Conservation (phyloP, 1,139 yeast species). For the Yamadazyma mexicana region DNA sequence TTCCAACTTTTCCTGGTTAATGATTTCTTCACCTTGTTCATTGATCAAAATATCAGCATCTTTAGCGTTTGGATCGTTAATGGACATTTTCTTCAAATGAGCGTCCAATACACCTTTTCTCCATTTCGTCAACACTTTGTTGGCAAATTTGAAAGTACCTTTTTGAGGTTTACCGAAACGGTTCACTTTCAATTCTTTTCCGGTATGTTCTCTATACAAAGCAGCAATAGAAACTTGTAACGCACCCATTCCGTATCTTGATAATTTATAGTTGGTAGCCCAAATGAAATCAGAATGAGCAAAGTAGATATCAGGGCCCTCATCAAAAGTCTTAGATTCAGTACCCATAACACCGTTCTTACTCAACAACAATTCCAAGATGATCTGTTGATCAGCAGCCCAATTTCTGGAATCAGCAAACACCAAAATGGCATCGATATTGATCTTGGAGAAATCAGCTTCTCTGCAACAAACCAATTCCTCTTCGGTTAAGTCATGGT, state of each 20-base stretch:
- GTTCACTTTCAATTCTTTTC: slow-evolving; percentile 71
- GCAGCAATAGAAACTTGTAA: slow-evolving; percentile 84
- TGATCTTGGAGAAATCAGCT: slow-evolving; percentile 62
- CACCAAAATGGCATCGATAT: slow-evolving; percentile 71
- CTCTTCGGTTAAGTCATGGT: slow-evolving; percentile 72
- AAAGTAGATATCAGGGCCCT: slow-evolving; percentile 80
- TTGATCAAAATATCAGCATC: slow-evolving; percentile 49
- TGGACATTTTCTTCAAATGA: slow-evolving; percentile 58
- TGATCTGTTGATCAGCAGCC: slow-evolving; percentile 90
- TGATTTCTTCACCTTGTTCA: slow-evolving; percentile 50
- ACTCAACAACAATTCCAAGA: slow-evolving; percentile 71
- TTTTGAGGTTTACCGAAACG: slow-evolving; percentile 85
- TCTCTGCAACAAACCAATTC: slow-evolving; percentile 56
- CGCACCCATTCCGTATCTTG: slow-evolving; percentile 90
- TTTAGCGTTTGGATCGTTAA: slow-evolving; percentile 45
- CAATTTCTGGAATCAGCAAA: slow-evolving; percentile 85
- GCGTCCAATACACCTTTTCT: slow-evolving; percentile 75
- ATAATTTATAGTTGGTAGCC: slow-evolving; percentile 80
- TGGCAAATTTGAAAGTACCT: slow-evolving; percentile 79
- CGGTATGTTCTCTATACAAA: slow-evolving; percentile 76
- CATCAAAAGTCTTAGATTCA: slow-evolving; percentile 61
- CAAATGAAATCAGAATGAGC: slow-evolving; percentile 88
- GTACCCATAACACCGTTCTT: slow-evolving; percentile 84
- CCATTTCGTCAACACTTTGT: slow-evolving; percentile 73
- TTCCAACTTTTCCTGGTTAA: slow-evolving; percentile 47